Conservation (phyloP, 2,329 filamentous ascomycete genomes). For the Chaetomiaceae sp. region DNA sequence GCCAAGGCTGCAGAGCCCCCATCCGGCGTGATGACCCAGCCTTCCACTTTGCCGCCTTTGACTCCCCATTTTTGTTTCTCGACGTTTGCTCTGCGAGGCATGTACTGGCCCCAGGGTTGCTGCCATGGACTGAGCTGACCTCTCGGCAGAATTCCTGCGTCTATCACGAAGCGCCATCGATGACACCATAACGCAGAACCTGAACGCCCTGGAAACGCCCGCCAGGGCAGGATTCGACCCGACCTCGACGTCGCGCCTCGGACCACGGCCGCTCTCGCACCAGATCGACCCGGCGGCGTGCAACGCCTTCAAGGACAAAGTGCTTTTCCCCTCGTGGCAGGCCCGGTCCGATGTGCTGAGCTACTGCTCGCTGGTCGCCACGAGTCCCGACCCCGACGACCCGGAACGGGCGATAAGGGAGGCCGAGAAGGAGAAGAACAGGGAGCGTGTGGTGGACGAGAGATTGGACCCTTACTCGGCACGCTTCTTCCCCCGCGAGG, state of each 20-base stretch:
- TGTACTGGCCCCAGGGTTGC: slow-evolving; percentile 22
- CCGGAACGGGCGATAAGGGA: slow-evolving; percentile 68
- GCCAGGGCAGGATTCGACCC: slow-evolving; percentile 72
- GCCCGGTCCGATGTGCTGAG: slow-evolving; percentile 74
- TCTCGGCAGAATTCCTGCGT: slow-evolving; percentile 74
- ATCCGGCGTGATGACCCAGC: slow-evolving; percentile 43
- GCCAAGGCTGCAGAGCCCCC: slow-evolving; percentile 25
- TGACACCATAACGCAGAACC: slow-evolving; percentile 87
- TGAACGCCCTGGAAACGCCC: slow-evolving; percentile 83
- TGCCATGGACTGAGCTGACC: slow-evolving; percentile 16
- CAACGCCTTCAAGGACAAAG: slow-evolving; percentile 65
- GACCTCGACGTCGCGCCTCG: slow-evolving; percentile 63
- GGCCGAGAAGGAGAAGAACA: slow-evolving; percentile 64
- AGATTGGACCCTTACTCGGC: slow-evolving; percentile 86
- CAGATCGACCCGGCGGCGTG: slow-evolving; percentile 62
- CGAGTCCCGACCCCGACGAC: slow-evolving; percentile 80
- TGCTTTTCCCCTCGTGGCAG: slow-evolving; percentile 88
- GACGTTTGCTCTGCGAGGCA: slow-evolving; percentile 64
- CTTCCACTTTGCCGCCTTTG: slow-evolving; percentile 47
- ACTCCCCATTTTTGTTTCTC: slow-evolving; percentile 78
- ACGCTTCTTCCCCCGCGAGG: slow-evolving; percentile 74
- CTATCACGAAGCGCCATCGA: slow-evolving; percentile 80
- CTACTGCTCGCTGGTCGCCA: slow-evolving; percentile 86
- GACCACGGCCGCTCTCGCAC: slow-evolving; percentile 45
- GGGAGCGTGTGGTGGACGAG: slow-evolving; percentile 77